Evolutionary conservation across 352 stramenopile species (phyloP), one percentile per base, ranked within the genome.

Genomic region (Pythium sp.): DNA sequence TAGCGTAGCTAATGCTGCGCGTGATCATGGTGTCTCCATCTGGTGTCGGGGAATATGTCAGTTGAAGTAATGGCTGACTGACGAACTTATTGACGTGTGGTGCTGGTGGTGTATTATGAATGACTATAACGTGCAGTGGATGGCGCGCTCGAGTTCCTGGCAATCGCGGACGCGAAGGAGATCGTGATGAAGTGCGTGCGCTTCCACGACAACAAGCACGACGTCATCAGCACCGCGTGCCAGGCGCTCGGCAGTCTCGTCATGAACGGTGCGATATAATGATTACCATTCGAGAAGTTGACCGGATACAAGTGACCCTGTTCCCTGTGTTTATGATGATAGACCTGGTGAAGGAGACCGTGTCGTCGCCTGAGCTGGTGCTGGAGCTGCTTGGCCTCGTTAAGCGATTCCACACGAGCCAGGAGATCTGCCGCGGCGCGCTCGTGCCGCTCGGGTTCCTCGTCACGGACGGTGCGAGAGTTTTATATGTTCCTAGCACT

Each of bases 141-240:
- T 30, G 78, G 84, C 2, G 79, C 82, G 8, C 60, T 92, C 3
- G 79, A 91, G 49, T 91, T 93, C 58, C 75, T 91, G n/a, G 82
- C 79, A 7, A 76, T 84, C 2, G 43, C 72, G 1, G 81, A 87
- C 24, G 73, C 77, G 5, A 79, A 72, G 53, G 80, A 92, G 36
- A 83, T 91, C 70, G 65, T 92, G 34, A 82, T 90, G 71, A 89
- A 90, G 62, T 93, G 86, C 63, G 75, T 79, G 20, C 83, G 83
- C 47, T 91, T 91, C 69, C 83, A 92, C 62, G 81, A 91, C 69
- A 91, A 91, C 75, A 91, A 90, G 62, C 83, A 81, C 70, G 76
- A 84, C 51, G 73, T 93, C 36, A 91, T 93, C 43, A 70, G 73
- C 43, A 70, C 76, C 8, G 75, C 84, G n/a, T 91, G 80, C 62